Evolutionary conservation across 2,329 filamentous ascomycete species (phyloP), one percentile per base, ranked within the genome.

Genomic region (Sclerotinia minor): DNA sequence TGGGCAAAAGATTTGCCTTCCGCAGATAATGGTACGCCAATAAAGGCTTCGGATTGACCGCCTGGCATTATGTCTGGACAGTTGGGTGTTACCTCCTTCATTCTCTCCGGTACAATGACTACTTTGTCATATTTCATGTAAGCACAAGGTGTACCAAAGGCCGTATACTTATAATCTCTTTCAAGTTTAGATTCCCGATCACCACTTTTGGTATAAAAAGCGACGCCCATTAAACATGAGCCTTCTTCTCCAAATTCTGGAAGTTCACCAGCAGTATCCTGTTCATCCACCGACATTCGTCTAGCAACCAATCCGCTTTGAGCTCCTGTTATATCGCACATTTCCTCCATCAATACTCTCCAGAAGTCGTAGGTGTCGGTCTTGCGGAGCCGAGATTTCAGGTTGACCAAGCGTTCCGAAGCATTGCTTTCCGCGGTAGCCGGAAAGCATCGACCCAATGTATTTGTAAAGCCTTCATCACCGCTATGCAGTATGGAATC

Each of bases 111-210:
- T 29, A 92, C 86, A 67, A 91, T 78, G 75, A 90, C 89, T 63
- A 90, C 85, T 76, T 90, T 89, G 79, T 90, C 88, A 75, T 91
- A 85, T 72, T 85, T 86, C 88, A 91, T 90, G 75, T 89, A 84
- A 47, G 84, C 84, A 76, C 88, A 89, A 5, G 88, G 88, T 70
- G 87, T 75, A 44, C 73, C 85, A 72, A 87, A 89, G 49, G 87
- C 84, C 72, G 87, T 83, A 77, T 89, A 89, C 71, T 86, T 85
- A 78, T 86, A 85, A 73, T 89, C 84, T 70, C 83, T 83, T 72
- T 86, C 79, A 63, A 87, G 81, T 32, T 82, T 79, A 69, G 82
- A 81, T 64, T 79, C 79, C 66, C 82, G 81, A 61, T 81, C 80
- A 38, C 85, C 87, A 72, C 88, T 84, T 73, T 88, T 86, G 78